Evolutionary conservation across 1,284 basidiomycete genomes (phyloP).

Genomic region (Cryptococcus neoformans): DNA sequence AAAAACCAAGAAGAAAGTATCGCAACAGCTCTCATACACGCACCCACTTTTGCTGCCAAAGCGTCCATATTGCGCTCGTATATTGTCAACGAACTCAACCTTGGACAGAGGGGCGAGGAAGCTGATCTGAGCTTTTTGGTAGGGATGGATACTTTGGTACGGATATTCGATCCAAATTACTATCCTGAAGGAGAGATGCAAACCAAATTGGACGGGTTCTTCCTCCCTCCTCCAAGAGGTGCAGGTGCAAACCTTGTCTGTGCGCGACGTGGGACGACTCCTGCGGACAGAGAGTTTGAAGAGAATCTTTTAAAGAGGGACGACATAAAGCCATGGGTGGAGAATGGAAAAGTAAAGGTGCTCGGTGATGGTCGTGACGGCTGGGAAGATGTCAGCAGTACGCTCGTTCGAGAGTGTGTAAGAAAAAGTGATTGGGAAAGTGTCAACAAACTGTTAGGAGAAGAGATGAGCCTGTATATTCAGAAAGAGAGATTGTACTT

Average conservation of each 20-base stretch:
- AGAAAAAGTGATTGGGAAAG: conserved; percentile 44
- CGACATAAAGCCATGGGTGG: conserved; percentile 54
- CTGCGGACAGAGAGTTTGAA: conserved; percentile 34
- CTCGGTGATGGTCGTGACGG: conserved; percentile 59
- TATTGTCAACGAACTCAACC: conserved; percentile 34
- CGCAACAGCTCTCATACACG: conserved; percentile 78
- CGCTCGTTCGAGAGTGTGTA: conserved; percentile 61
- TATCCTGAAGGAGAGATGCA: conserved; percentile 57
- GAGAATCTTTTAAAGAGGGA: conserved; percentile 47
- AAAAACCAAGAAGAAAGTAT: conserved; percentile 53
- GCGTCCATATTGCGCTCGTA: conserved; percentile 58
- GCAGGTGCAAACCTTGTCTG: conserved; percentile 58
- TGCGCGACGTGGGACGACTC: conserved; percentile 55
- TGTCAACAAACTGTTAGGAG: conserved; percentile 51
- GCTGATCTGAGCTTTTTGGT: conserved; percentile 55
- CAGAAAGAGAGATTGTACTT: conserved; percentile 55
- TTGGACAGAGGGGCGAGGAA: conserved; percentile 24
- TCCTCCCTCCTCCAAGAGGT: conserved; percentile 7
- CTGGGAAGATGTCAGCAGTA: conserved; percentile 65
- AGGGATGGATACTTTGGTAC: conserved; percentile 83
- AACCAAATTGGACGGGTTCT: conserved; percentile 27
- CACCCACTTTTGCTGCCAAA: conserved; percentile 87
- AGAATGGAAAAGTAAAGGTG: conserved; percentile 56
- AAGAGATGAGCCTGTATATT: conserved; percentile 56
- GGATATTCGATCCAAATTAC: conserved; percentile 77